Conservation (phyloP, 176 grass and related monocot species). For the Alloteropsis semialata region DNA sequence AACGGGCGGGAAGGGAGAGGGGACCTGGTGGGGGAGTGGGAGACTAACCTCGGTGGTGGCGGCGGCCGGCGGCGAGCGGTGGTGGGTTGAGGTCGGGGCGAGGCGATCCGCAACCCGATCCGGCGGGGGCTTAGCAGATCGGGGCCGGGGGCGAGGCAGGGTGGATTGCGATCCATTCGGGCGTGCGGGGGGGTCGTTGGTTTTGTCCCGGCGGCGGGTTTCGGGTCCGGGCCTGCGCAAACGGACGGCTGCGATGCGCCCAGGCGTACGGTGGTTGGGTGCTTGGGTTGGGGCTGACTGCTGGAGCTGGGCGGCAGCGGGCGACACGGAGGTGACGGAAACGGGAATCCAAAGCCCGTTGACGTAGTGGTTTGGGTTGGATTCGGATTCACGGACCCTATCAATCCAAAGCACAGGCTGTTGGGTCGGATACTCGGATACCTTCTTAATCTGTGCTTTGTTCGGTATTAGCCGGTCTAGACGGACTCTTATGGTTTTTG, state of each 20-base stretch:
- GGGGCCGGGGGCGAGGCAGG: conserved; percentile 36
- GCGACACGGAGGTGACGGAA: neutral
- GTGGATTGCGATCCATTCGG: conserved; percentile 49
- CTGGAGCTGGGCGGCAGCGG: no score
- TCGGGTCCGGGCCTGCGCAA: conserved; percentile 18
- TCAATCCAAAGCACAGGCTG: no score
- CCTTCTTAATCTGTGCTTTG: no score
- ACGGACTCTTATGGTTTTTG: no score
- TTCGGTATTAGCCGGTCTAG: no score
- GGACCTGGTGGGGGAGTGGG: neutral
- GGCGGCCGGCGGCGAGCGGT: conserved; percentile 41
- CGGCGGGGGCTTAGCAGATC: conserved; percentile 63
- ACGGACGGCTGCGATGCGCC: conserved; percentile 36
- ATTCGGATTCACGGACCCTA: no score
- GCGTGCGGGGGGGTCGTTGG: neutral
- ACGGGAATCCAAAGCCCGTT: neutral
- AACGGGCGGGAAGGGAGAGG: neutral
- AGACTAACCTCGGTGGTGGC: conserved; percentile 46
- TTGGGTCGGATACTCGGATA: no score
- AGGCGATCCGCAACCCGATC: conserved; percentile 75
- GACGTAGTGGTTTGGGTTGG: neutral
- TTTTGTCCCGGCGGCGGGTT: conserved; percentile 32
- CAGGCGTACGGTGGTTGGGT: neutral
- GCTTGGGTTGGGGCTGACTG: no score
- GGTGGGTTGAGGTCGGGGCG: conserved; percentile 31